Base-by-base conservation (phyloP, 176 grass and related monocot genomes). In the Oryza glumipatula region DNA sequence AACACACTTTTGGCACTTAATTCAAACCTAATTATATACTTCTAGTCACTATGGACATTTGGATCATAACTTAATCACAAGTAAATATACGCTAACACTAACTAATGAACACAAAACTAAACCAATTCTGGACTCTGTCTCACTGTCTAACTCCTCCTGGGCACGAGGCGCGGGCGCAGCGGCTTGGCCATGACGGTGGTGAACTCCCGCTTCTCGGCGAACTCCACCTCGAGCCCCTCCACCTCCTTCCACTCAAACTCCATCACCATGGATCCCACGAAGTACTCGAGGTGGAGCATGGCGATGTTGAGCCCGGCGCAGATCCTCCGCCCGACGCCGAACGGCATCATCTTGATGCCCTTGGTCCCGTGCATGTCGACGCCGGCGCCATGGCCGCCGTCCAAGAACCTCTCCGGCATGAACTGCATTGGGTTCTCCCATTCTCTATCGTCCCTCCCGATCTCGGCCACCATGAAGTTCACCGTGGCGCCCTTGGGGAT, bases 401-500 rank as follows among this genome's bases (percentile, higher is more conserved):
- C 51, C 70, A 95, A n/a, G 76, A 92, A 92, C 36, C 93, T 74
- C 78, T 92, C 90, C 3, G 93, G 93, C 66, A 41, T 2, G 73
- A 95, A 92, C 74, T 95, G 79, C 69, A 73, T 65, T 11, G 93
- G 71, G 0, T 67, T 61, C 17, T 83, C 58, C 93, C 93, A 95
- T 61, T 79, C 86, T 30, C 44, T 46, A 30, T 79, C 90, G 45
- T 91, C 85, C 80, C 78, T 32, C 1, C 90, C 88, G 41, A 95
- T 92, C 48, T 88, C 90, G 8, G 88, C 78, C 58, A 92, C 88
- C 88, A 80, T 83, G 82, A 95, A 92, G 83, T 95, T 92, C 33
- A 95, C 79, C 56, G 63, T 64, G 6, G 93, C 60, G 16, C 67
- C 86, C 85, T 87, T 88, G 10, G 90, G 93, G 65, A 95, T 90